Conservation (phyloP, 176 grass and related monocot species). For the Carex scoparia region DNA sequence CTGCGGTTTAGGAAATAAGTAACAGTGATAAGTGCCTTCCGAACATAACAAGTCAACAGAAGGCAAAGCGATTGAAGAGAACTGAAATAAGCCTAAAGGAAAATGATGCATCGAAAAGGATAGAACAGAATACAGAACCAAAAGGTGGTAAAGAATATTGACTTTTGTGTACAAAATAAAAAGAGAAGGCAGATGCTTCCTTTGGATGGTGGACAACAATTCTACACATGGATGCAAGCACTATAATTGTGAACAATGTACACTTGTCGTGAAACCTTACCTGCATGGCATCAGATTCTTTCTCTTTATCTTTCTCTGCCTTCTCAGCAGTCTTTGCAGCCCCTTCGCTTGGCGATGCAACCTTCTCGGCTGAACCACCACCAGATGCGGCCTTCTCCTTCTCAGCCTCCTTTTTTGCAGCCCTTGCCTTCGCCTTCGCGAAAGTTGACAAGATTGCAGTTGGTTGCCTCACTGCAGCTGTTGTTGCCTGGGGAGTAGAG, state of each 20-base stretch:
- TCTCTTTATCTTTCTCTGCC: constrained; percentile 26
- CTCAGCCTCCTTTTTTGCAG: constrained; percentile 87
- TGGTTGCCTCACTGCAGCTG: constrained; percentile 66
- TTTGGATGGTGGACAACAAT: background rate
- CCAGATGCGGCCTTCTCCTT: constrained; percentile 52
- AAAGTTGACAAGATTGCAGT: constrained; percentile 91
- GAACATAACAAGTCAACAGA: background rate
- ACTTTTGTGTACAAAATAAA: too few relatives aligned
- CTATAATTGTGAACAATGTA: background rate
- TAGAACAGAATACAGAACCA: background rate
- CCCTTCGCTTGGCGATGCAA: constrained; percentile 42
- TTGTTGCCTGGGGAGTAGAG: constrained; percentile 68
- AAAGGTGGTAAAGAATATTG: background rate
- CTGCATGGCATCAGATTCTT: constrained; percentile 85
- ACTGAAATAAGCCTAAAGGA: background rate
- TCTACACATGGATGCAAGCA: background rate
- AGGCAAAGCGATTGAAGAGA: background rate
- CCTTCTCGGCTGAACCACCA: constrained; percentile 39
- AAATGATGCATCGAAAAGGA: background rate
- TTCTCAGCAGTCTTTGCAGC: constrained; percentile 47
- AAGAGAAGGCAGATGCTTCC: background rate
- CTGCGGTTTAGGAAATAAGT: background rate
- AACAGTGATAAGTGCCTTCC: background rate
- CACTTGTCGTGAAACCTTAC: constrained; percentile 27
- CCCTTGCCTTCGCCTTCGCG: constrained; percentile 88